Evolutionary conservation across 2,329 filamentous ascomycete genomes (phyloP).

Genomic region (Drechslera avenae): DNA sequence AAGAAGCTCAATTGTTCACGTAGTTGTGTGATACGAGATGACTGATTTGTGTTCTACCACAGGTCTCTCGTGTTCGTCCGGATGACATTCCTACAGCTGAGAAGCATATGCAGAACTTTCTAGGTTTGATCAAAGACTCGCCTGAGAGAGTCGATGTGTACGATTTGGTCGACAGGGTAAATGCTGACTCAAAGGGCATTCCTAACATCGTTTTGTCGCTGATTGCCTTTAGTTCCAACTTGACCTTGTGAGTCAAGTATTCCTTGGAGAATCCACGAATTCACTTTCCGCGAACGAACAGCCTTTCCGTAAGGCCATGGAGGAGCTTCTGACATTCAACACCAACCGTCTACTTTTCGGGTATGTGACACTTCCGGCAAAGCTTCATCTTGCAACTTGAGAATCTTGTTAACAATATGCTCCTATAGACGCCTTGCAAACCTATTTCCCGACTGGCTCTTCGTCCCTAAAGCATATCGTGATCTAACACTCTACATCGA

Average conservation of each 20-base stretch:
- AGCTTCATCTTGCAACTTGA: too few species aligned
- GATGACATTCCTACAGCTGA: constrained; percentile 7
- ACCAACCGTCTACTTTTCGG: constrained; percentile 8
- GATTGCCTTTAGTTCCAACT: too few species aligned
- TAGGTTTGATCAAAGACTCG: constrained; percentile 1
- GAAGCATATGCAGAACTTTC: constrained; percentile 5
- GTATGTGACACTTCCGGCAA: too few species aligned
- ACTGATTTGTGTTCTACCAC: too few species aligned
- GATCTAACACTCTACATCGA: constrained; percentile 4
- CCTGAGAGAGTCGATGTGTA: constrained; percentile 3
- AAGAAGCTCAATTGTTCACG: too few species aligned
- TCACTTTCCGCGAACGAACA: constrained; percentile 9
- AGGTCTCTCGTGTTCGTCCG: constrained; percentile 8
- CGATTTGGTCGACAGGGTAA: constrained; percentile 7
- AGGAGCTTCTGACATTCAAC: constrained; percentile 8
- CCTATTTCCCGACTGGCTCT: constrained; percentile 8
- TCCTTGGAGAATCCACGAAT: constrained; percentile 8
- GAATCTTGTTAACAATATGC: too few species aligned
- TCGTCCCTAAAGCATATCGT: constrained; percentile 2
- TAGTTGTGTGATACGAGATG: too few species aligned
- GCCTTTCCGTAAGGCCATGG: constrained; percentile 11
- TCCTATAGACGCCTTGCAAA: constrained; percentile 10
- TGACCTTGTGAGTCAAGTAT: constrained; percentile 7
- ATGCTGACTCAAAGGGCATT: too few species aligned
- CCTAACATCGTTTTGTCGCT: too few species aligned